phyloP scores from a whole-genome alignment of 371 early-diverging fungal genomes.

The Dinochytrium kinnereticum region DNA sequence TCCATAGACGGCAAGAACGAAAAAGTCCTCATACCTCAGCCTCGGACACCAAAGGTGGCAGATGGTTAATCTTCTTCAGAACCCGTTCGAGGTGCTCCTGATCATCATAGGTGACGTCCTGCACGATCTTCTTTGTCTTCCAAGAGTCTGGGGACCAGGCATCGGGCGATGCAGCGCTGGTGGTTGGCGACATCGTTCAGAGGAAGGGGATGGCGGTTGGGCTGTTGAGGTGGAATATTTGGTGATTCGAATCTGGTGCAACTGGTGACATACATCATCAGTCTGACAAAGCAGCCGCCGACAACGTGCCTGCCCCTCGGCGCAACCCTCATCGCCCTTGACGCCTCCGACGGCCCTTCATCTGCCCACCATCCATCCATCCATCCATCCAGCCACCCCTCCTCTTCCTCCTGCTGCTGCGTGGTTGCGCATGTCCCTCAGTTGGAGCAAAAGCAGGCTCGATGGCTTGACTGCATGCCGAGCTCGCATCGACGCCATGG shows the following conservation, averaged over 20 bases:
- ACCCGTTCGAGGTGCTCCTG: constrained; percentile 67
- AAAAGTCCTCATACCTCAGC: constrained; percentile 69
- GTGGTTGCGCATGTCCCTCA: too few relatives aligned
- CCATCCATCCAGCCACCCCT: too few relatives aligned
- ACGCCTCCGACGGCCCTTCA: too few relatives aligned
- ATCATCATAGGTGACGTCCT: constrained; percentile 89
- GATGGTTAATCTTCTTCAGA: constrained; percentile 72
- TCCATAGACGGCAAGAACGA: not conserved
- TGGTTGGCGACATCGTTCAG: not conserved
- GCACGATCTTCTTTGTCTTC: constrained; percentile 85
- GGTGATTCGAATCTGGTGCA: not conserved
- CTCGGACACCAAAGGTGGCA: constrained; percentile 91
- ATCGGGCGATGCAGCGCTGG: not conserved
- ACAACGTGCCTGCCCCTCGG: too few relatives aligned
- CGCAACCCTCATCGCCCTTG: too few relatives aligned
- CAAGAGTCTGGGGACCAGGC: constrained; percentile 83
- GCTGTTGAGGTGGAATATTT: not conserved
- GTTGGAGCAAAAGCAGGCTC: too few relatives aligned
- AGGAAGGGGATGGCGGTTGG: not conserved
- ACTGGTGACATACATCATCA: too few relatives aligned
- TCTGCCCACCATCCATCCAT: too few relatives aligned
- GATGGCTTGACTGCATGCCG: too few relatives aligned
- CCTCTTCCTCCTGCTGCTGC: too few relatives aligned
- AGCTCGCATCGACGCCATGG: too few relatives aligned
- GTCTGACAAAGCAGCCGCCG: too few relatives aligned